Evolutionary conservation across 129 eudicot species (phyloP), one percentile per base, ranked within the genome.

Genomic region (Chrysanthemum lavandulifolium): DNA sequence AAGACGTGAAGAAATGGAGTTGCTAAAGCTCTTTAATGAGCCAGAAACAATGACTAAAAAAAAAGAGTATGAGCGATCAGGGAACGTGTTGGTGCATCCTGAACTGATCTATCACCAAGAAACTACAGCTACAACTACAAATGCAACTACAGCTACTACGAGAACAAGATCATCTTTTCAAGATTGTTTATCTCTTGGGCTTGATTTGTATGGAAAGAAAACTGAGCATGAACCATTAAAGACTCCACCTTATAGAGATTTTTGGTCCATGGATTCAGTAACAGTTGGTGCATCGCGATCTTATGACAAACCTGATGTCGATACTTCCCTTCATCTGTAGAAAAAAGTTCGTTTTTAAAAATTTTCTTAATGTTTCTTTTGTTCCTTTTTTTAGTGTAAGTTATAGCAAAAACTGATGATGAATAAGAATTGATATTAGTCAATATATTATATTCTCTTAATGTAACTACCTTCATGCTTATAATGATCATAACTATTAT

Each of bases 301-400:
- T 54, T 59, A 56, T 27, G 84, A 75, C 40, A 81, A 77, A 36
- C 66, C 64, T 40, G 84, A 81, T 54, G 91, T 82, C 27, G 92
- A 86, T 81, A 86, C 88, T 13, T 79, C 92, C 64, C 86, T 86
- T 81, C 92, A 74, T 84, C 78, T 86, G 79, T 86, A 86, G 73
- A 78, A 49, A 78, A 66, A 49, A 43, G 23, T 13, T 47, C 49
- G 16, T 50, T 15, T 53, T 29, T 13, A 2, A 40, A 43, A 25
- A 29, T 5, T 47, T 53, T 11, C 53, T 48, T 55, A 61, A 61
- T 82, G 40, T 64, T 51, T 71, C 60, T 71, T 80, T 65, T 64
- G 63, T 68, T 65, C 9, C 48, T 23, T 72, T 58, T 52, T 52
- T 52, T 77, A 54, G 79, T 74, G 88, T 81, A 81, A 77, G 14